Evolutionary conservation across 2,329 filamentous ascomycete genomes (phyloP).

Genomic region (Microcyclosporella mali): DNA sequence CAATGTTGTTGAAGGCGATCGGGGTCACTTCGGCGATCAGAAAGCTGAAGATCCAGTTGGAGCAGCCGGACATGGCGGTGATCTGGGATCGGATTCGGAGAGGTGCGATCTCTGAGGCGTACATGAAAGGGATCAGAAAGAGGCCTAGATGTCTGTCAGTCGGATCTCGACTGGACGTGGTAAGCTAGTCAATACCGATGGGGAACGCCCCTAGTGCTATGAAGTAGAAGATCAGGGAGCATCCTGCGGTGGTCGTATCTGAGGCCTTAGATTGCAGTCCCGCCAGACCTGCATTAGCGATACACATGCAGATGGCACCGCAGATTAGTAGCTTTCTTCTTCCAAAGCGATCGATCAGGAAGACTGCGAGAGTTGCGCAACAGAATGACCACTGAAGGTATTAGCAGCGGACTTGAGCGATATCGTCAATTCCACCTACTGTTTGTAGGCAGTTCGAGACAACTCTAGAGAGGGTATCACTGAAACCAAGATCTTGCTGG

Average conservation of each 20-base stretch:
- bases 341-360: conserved; percentile 28
- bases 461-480: conserved; percentile 16
- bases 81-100: conserved; percentile 26
- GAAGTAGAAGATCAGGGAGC: conserved; percentile 25
- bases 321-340: conserved; percentile 26
- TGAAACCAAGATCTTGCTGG: conserved; percentile 18
- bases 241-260: conserved; percentile 18
- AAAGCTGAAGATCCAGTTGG: conserved; percentile 57
- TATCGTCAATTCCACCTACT: too few relatives aligned
- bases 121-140: conserved; percentile 31
- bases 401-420: too few relatives aligned
- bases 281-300: conserved; percentile 21
- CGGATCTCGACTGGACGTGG: too few relatives aligned
- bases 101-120: conserved; percentile 30
- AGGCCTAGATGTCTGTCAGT: conserved; percentile 10
- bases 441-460: conserved; percentile 25
- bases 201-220: conserved; percentile 24
- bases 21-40: conserved; percentile 41
- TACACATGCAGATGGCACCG: conserved; percentile 23
- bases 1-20: conserved; percentile 51
- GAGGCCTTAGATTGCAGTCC: conserved; percentile 18
- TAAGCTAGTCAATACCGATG: conserved; percentile 7
- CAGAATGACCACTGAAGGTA: conserved; percentile 22
- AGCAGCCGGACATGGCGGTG: conserved; percentile 37
- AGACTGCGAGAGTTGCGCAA: conserved; percentile 20